Conservation (phyloP, 2,329 filamentous ascomycete species). For the Cordyceps fumosorosea region DNA sequence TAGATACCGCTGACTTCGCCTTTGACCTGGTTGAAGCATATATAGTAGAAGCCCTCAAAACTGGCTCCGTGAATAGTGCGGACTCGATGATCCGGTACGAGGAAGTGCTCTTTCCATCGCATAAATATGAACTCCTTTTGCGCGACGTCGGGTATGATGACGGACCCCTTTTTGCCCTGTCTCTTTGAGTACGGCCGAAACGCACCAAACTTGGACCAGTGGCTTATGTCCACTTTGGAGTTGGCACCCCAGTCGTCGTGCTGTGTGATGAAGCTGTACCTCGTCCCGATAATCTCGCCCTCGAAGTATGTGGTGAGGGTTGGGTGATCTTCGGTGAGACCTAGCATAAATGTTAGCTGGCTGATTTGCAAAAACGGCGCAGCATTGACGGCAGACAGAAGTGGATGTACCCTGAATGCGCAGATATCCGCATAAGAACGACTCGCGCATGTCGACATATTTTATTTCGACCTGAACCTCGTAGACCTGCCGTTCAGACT, state of each 20-base stretch:
- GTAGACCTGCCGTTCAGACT: slow-evolving; percentile 88
- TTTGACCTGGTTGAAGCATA: slow-evolving; percentile 90
- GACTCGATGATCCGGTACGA: slow-evolving; percentile 91
- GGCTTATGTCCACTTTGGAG: slow-evolving; percentile 83
- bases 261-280: slow-evolving; percentile 88
- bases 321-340: slow-evolving; percentile 89
- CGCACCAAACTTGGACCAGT: slow-evolving; percentile 86
- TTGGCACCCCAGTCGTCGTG: slow-evolving; percentile 88
- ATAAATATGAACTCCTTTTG: slow-evolving; percentile 91
- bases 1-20: slow-evolving; percentile 91
- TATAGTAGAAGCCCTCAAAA: slow-evolving; percentile 98
- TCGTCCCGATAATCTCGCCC: slow-evolving; percentile 92
- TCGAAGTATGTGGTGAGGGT: slow-evolving; percentile 98
- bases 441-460: slow-evolving; percentile 89
- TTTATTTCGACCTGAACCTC: slow-evolving; percentile 97
- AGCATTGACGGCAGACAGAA: slow-evolving; percentile 17
- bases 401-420: slow-evolving; percentile 72
- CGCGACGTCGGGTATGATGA: slow-evolving; percentile 59
- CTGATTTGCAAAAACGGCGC: slow-evolving; percentile 10
- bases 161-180: slow-evolving; percentile 48
- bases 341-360: slow-evolving; percentile 38
- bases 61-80: slow-evolving; percentile 88
- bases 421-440: slow-evolving; percentile 89
- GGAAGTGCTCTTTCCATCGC: slow-evolving; percentile 98
- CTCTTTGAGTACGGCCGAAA: slow-evolving; percentile 70